A percentile compares a stretch with the other conserved stretches of the same genome.
Conservation (phyloP, 129 eudicot genomes). For the Tagetes erecta region DNA sequence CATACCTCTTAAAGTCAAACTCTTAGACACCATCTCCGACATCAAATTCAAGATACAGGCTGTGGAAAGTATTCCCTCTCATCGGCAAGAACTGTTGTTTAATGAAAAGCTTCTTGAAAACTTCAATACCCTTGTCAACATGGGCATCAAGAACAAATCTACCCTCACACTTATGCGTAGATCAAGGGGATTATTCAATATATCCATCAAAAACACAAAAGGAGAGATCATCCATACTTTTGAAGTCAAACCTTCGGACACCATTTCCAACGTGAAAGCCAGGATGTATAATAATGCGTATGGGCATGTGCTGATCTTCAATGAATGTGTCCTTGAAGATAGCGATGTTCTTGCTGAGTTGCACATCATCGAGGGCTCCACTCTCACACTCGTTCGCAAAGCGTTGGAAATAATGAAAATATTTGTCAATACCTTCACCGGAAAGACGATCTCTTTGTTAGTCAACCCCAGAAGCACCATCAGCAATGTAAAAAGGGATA, state of each 20-base stretch:
- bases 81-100: not conserved
- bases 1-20: not conserved
- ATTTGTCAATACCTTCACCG: slow-evolving; percentile 5
- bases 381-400: not conserved
- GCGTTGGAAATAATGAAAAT: not conserved
- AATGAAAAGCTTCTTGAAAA: not conserved
- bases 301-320: slow-evolving; percentile 6
- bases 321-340: slow-evolving; percentile 3
- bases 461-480: not conserved
- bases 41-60: not conserved
- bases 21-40: not conserved
- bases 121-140: not conserved
- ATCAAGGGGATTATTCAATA: not conserved
- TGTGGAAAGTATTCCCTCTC: not conserved
- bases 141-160: not conserved
- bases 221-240: not conserved
- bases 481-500: not conserved
- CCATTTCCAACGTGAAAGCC: not conserved
- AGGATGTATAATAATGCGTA: too few species aligned
- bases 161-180: not conserved
- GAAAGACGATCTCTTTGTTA: slow-evolving; percentile 2
- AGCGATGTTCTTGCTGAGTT: slow-evolving; percentile 14
- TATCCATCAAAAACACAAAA: not conserved
- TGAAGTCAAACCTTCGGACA: not conserved
- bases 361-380: not conserved